A percentile compares a stretch with the other conserved stretches of the same genome.
phyloP scores from a whole-genome alignment of 2,329 filamentous ascomycete genomes.

The Epichloe sp. region DNA sequence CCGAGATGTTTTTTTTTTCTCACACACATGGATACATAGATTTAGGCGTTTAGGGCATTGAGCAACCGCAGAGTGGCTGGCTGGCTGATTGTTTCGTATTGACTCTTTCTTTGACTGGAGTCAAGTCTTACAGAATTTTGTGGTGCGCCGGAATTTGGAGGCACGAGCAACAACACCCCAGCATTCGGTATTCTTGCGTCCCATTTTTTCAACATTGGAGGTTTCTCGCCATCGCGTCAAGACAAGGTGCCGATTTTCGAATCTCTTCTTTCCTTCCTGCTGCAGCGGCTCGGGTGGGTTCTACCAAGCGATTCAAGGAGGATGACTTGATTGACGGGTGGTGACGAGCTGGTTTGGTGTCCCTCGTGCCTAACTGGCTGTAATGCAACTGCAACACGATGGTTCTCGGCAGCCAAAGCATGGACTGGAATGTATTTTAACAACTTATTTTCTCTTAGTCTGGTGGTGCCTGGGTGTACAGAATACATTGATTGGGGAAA shows the following conservation, averaged over 20 bases:
- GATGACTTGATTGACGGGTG: background rate
- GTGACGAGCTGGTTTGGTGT: background rate
- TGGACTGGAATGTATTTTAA: background rate
- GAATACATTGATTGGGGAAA: background rate
- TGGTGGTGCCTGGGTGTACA: background rate
- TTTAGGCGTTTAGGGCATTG: background rate
- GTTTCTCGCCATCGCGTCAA: background rate
- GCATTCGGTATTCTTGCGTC: background rate
- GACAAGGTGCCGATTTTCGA: background rate
- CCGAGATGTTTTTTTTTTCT: background rate
- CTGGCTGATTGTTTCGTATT: background rate
- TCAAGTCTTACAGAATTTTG: background rate
- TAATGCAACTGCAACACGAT: background rate
- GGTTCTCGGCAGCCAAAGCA: background rate
- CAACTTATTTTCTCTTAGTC: background rate
- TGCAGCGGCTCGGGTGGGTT: background rate
- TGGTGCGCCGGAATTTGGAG: background rate
- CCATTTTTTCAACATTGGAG: too few relatives aligned
- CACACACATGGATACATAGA: background rate
- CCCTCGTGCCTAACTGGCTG: background rate
- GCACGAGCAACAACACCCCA: background rate
- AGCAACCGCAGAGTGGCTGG: background rate
- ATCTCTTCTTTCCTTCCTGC: background rate
- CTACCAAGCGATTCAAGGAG: background rate
- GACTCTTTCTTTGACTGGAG: background rate